phyloP scores from a whole-genome alignment of 306 rosid species.

The Heteromeles arbutifolia region DNA sequence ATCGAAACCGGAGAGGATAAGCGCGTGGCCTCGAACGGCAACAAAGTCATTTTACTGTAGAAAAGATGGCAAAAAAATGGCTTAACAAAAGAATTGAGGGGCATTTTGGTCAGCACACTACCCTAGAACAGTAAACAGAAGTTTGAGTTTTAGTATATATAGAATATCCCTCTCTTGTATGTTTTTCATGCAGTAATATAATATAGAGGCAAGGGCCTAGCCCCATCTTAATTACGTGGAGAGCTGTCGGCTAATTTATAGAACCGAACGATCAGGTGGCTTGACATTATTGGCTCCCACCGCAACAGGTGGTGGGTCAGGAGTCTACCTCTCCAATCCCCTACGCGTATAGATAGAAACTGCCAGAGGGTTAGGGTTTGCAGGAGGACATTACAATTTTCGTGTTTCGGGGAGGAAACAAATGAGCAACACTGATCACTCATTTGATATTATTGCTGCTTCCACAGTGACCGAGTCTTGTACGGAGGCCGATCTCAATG shows the following conservation, averaged over 20 bases:
- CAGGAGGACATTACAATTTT: background rate
- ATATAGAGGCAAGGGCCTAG: too few relatives aligned
- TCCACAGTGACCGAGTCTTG: background rate
- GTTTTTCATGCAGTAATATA: too few relatives aligned
- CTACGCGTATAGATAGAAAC: background rate
- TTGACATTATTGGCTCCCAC: background rate
- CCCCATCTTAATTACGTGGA: background rate
- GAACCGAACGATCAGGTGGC: background rate
- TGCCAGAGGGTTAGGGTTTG: background rate
- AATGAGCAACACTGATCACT: background rate
- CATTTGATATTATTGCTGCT: background rate
- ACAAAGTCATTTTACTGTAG: too few relatives aligned
- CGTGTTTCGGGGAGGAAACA: background rate
- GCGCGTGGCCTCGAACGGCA: too few relatives aligned
- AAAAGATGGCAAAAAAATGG: too few relatives aligned
- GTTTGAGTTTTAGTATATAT: too few relatives aligned
- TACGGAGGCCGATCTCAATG: background rate
- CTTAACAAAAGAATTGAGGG: too few relatives aligned
- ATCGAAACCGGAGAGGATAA: too few relatives aligned
- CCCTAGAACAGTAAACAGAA: too few relatives aligned
- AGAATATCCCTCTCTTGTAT: too few relatives aligned
- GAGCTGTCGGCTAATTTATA: background rate
- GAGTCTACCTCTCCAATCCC: background rate
- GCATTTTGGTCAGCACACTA: too few relatives aligned
- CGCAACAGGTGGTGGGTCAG: background rate